Percentiles rank a stretch among this genome's conserved stretches.
phyloP scores from a whole-genome alignment of 768 basidiomycete species.

The Tephrocybe sp. region DNA sequence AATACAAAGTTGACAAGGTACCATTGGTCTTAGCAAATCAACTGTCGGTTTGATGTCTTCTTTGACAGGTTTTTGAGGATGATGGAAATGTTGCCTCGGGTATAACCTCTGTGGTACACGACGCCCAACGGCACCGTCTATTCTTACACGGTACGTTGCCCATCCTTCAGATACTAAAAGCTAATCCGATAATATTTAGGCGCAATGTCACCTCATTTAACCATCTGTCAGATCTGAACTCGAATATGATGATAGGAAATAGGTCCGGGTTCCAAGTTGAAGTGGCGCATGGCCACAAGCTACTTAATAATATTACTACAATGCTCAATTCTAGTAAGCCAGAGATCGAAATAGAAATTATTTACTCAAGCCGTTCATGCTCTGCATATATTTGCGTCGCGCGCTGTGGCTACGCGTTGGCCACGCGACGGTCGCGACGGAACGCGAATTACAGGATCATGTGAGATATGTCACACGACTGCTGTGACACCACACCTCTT shows the following conservation, averaged over 20 bases:
- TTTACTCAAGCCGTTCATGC: too few relatives aligned
- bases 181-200: constrained; percentile 2
- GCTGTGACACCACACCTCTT: background rate
- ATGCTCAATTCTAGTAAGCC: too few relatives aligned
- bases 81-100: constrained; percentile 57
- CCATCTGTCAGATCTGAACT: constrained; percentile 8
- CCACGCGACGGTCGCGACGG: too few relatives aligned
- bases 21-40: background rate
- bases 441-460: background rate
- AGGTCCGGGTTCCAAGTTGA: too few relatives aligned
- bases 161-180: background rate
- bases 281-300: too few relatives aligned
- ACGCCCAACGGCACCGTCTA: constrained; percentile 45
- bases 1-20: constrained; percentile 61
- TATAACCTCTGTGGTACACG: constrained; percentile 57
- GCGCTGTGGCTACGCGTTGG: too few relatives aligned
- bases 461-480: background rate
- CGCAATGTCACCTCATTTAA: constrained; percentile 8
- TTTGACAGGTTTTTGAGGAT: constrained; percentile 63
- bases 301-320: too few relatives aligned
- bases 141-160: constrained; percentile 65
- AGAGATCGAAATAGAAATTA: too few relatives aligned
- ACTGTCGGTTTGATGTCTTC: constrained; percentile 1
- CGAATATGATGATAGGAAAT: too few relatives aligned
- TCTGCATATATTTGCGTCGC: too few relatives aligned